Percentiles rank a stretch among this genome's conserved stretches.
Evolutionary conservation across 2,329 filamentous ascomycete genomes (phyloP).

Genomic region (Paecilomyces sp.): DNA sequence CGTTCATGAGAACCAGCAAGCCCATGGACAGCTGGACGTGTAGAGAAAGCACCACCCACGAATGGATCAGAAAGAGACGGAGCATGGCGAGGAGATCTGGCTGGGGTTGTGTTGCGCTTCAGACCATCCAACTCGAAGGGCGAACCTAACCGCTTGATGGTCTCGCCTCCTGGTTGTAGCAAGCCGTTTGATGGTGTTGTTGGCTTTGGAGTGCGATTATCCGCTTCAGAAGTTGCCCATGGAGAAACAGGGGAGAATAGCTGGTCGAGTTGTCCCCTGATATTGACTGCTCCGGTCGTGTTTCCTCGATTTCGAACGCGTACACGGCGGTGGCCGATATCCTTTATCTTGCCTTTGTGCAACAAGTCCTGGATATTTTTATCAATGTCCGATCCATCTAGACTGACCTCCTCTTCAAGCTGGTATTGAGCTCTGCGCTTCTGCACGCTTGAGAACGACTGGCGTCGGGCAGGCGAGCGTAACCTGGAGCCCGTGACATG

Average conservation of each 20-base stretch:
- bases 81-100: slow-evolving; percentile 30
- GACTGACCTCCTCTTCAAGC: slow-evolving; percentile 45
- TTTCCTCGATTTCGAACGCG: slow-evolving; percentile 57
- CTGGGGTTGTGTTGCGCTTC: slow-evolving; percentile 22
- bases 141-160: slow-evolving; percentile 40
- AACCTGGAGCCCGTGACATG: slow-evolving; percentile 37
- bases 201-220: slow-evolving; percentile 13
- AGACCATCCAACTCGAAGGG: slow-evolving; percentile 38
- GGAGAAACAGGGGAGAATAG: slow-evolving; percentile 47
- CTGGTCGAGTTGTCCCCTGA: slow-evolving; percentile 44
- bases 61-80: slow-evolving; percentile 40
- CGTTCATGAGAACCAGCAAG: slow-evolving; percentile 11
- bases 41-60: slow-evolving; percentile 18
- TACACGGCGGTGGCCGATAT: slow-evolving; percentile 49
- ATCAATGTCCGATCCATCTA: slow-evolving; percentile 30
- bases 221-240: slow-evolving; percentile 16
- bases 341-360: slow-evolving; percentile 29
- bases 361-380: slow-evolving; percentile 28
- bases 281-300: slow-evolving; percentile 51
- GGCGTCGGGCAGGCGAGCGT: slow-evolving; percentile 49
- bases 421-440: slow-evolving; percentile 53
- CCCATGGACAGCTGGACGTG: slow-evolving; percentile 10
- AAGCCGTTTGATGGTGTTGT: slow-evolving; percentile 20
- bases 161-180: slow-evolving; percentile 28
- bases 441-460: slow-evolving; percentile 46